Evolutionary conservation across 768 basidiomycete genomes (phyloP).

Genomic region (Psilocybe cubensis): DNA sequence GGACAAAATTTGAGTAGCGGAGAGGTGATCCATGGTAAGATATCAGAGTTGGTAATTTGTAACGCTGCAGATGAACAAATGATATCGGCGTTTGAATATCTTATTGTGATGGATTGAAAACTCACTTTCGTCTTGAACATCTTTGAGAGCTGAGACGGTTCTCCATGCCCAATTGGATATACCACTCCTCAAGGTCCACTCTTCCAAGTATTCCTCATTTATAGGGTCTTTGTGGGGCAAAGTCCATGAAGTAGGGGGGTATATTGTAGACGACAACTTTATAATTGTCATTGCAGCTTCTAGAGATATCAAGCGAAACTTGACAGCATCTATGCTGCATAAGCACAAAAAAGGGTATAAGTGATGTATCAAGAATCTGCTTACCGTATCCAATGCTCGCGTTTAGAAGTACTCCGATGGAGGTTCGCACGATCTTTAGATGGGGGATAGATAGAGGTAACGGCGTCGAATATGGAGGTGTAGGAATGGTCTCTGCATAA

Average conservation of each 20-base stretch:
- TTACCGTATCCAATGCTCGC: conserved; percentile 77
- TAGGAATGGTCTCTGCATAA: conserved; percentile 55
- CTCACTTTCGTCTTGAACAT: conserved; percentile 72
- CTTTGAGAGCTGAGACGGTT: conserved; percentile 71
- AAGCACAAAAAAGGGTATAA: not conserved
- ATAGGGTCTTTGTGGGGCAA: conserved; percentile 17
- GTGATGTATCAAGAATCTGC: conserved; percentile 16
- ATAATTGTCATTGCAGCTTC: conserved; percentile 73
- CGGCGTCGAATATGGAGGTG: conserved; percentile 38
- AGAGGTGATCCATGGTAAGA: conserved; percentile 64
- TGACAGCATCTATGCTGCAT: conserved; percentile 63
- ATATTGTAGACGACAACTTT: conserved; percentile 67
- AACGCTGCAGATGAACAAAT: conserved; percentile 39
- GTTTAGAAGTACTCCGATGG: conserved; percentile 81
- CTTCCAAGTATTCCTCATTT: conserved; percentile 43
- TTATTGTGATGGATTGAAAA: conserved; percentile 5
- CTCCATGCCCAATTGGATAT: conserved; percentile 82
- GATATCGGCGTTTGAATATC: not conserved
- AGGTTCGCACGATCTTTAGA: conserved; percentile 74
- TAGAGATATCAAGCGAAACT: conserved; percentile 65
- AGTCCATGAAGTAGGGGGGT: conserved; percentile 75
- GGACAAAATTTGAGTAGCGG: conserved; percentile 65
- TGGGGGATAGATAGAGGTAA: conserved; percentile 60
- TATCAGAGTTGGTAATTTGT: conserved; percentile 62
- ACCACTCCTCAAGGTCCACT: conserved; percentile 67